Evolutionary conservation across 768 basidiomycete genomes (phyloP), one percentile per base, ranked within the genome.

Genomic region (Omphalotus guepiniiformis): DNA sequence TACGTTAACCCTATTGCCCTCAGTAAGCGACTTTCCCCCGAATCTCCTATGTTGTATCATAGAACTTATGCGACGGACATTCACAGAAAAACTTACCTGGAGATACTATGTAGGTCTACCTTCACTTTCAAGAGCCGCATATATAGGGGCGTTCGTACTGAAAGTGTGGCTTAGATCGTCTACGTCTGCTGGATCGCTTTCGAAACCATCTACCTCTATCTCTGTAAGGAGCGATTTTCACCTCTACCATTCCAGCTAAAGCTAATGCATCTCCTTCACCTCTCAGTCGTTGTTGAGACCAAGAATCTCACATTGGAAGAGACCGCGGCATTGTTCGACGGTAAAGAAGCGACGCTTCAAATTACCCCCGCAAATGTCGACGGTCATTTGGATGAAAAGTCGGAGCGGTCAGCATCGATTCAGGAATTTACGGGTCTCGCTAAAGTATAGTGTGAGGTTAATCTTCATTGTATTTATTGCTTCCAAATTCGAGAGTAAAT

Each of bases 1-100:
- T 89, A 91, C 59, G 80, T 84, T 63, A 92, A 92, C 71, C 90
- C 88, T 28, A 77, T 89, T 61, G 88, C 86, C 27, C 70, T 90
- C 35, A 72, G 63, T 62, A 43, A 37, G 61, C 57, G n/a, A n/a
- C n/a, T n/a, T n/a, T n/a, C n/a, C n/a, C n/a, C n/a, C n/a, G n/a
- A n/a, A n/a, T n/a, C n/a, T n/a, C n/a, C 30, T 29, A 13, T 35
- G 26, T 39, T n/a, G 18, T 42, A 22, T 25, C 13, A n/a, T 42
- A 12, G 46, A 6, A 29, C 39, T 39, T 2, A 28, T 37, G 32
- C 16, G 44, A 18, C 39, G 26, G 18, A 52, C 47, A 53, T 36
- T 40, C 35, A 29, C 51, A 63, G 67, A 73, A 4, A 48, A 59
- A 29, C 68, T 90, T 41, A 69, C 60, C 46, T 90, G 88, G 88